Base-by-base conservation (phyloP, 106 monocot genomes). In the Dendrobium catenatum region DNA sequence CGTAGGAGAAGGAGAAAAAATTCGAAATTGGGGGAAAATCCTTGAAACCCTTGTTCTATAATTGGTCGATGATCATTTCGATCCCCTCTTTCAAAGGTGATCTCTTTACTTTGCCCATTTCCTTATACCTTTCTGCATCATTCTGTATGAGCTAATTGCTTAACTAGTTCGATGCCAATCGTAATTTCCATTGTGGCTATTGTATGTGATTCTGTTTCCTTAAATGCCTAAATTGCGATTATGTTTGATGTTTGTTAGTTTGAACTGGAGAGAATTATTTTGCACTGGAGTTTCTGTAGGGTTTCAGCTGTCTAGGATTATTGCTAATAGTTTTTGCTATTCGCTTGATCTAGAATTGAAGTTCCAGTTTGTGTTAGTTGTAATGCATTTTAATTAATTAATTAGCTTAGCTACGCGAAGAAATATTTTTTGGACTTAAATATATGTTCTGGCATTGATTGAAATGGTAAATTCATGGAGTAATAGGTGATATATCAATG, bases 31-130 rank as follows among this genome's bases (percentile, higher is more conserved):
- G 48, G 48, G 24, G 18, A 49, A 75, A 75, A 41, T 73, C 6
- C 41, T 73, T 42, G 18, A 37, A 73, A 41, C 73, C 75, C 75
- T 75, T 41, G 42, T 24, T 72, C 75, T 75, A 1, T 46, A n/a
- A 6, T 73, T 16, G 72, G 72, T 17, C 44, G 75, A 75, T 49
- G 76, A 76, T 76, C 76, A 48, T 48, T 13, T 46, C 26, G 49
- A 76, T 76, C 48, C 24, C 20, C 27, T n/a, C 43, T 3, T 43
- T 74, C 46, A 7, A 48, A 26, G 48, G 76, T 76, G 9, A 48
- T 37, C 48, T 48, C 48, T 49, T 24, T 49, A 76, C 47, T 19
- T 6, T 20, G 37, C 6, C 8, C n/a, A 9, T 20, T 29, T 7
- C 42, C 42, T 41, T 42, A 37, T 74, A 2, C 7, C 15, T 48